Conservation (phyloP, 179 eudicot species). For the Vitellaria paradoxa region DNA sequence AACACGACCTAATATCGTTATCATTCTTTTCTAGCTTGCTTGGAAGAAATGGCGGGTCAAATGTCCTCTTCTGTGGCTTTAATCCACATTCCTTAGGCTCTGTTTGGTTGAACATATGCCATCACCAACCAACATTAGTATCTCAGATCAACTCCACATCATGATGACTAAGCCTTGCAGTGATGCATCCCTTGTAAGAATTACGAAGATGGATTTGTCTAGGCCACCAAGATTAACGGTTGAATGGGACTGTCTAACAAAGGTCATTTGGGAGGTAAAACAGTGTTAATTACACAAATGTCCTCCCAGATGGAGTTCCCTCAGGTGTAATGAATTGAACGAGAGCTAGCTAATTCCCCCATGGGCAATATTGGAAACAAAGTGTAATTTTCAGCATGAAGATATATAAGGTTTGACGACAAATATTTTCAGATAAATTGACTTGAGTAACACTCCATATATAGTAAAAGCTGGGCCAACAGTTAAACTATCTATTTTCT, state of each 20-base stretch:
- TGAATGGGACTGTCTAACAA: neutral
- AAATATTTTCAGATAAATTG: neutral
- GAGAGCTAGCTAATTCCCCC: neutral
- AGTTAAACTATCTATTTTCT: neutral
- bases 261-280: neutral
- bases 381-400: neutral
- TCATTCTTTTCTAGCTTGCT: neutral
- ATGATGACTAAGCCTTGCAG: neutral
- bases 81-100: neutral
- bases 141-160: slow-evolving; percentile 4
- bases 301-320: neutral
- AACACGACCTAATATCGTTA: neutral
- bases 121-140: neutral
- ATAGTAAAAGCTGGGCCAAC: neutral
- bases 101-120: neutral
- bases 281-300: neutral
- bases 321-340: neutral
- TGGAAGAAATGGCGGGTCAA: slow-evolving; percentile 12
- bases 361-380: neutral
- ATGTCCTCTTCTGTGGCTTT: slow-evolving; percentile 3
- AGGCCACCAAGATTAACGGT: slow-evolving; percentile 12
- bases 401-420: neutral
- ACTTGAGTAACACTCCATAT: slow-evolving; percentile 7
- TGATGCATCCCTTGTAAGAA: neutral
- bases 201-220: neutral